Conservation (phyloP, 495 filamentous ascomycete genomes). For the Aspergillus ostianus region DNA sequence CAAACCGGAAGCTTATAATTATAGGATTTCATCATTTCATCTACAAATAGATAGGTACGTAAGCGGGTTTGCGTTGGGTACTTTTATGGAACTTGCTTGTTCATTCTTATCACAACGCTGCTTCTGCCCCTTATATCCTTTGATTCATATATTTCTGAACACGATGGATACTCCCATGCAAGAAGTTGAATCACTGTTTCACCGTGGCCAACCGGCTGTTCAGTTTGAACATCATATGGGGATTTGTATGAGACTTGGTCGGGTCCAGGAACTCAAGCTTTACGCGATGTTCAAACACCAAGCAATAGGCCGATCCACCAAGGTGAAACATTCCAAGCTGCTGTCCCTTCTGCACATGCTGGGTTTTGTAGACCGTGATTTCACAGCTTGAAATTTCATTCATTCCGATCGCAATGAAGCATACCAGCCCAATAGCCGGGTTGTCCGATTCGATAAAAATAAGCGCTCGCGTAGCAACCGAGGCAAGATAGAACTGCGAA, state of each 20-base stretch:
- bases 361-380: neutral
- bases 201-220: constrained; percentile 2
- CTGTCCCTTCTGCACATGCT: constrained; percentile 1
- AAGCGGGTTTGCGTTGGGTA: no score
- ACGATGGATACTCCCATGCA: no score
- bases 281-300: constrained; percentile 2
- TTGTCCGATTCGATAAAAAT: neutral
- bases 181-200: neutral
- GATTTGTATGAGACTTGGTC: neutral
- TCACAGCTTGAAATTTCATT: constrained; percentile 2
- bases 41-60: no score
- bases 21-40: no score
- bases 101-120: no score
- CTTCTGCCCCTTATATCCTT: no score
- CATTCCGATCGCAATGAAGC: constrained; percentile 5
- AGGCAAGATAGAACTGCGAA: neutral
- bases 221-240: neutral
- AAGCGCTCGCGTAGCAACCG: constrained; percentile 1
- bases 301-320: neutral
- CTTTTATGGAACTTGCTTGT: no score
- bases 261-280: neutral
- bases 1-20: no score
- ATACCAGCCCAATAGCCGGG: neutral
- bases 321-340: constrained; percentile 7
- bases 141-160: no score